Base-by-base conservation (phyloP, 805 yeast species). In the Teunomyces aglyptinius region DNA sequence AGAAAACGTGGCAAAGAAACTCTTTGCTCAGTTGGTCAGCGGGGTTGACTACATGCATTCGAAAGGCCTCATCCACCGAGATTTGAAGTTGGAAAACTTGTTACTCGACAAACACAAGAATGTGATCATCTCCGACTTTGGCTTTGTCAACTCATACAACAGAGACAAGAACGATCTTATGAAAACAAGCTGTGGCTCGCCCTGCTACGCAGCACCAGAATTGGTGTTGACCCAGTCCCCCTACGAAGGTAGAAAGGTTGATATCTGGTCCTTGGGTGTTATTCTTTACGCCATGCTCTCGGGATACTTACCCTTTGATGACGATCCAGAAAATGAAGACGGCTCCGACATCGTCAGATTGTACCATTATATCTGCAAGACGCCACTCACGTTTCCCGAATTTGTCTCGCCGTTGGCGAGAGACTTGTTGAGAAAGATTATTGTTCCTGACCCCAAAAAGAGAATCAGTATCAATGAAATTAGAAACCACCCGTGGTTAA, bases 171-270 rank as follows among this genome's bases (percentile, higher is more conserved):
- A 77, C 53, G 96, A 89, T 63, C 70, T 89, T 38, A 94, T 92
- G 98, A 84, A 83, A 61, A 92, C 98, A 1, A 82, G 91, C 31
- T 92, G 99, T 65, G 99, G 99, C 1, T 89, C 96, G 2, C 99
- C 99, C 1, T 92, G 99, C 65, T 92, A 92, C 66, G 99, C 99
- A 0, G 99, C 99, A 1, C 99, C 99, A 0, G 99, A 94, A 63
- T 71, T 94, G 48, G 99, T 94, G 3, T 85, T 90, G 26, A 85
- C 92, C 10, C 88, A 83, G 52, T 79, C 83, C 45, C 90, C 96
- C 12, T 94, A 94, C 63, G 89, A 87, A 55, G 97, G 96, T 18
- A 80, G 89, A 51, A 90, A 89, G 66, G 97, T 89, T 27, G 99
- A 94, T 67, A 86, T 91, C 36, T 94, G 99, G 99, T 89, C 97